Evolutionary conservation across 106 monocot species (phyloP).

Genomic region (Alisma plantagoaquatica): DNA sequence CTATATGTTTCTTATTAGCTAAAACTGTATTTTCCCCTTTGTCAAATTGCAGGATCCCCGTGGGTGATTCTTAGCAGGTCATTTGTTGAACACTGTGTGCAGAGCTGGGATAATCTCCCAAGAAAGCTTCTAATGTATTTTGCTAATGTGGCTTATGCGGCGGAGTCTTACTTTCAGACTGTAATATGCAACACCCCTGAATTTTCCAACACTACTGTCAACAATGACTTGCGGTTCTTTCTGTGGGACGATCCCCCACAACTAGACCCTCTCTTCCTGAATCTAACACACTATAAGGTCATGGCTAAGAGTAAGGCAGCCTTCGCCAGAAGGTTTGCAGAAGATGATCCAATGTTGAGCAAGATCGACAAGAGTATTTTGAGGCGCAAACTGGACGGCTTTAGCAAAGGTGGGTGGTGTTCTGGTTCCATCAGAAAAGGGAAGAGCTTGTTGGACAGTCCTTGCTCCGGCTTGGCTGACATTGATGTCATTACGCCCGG

Average conservation of each 20-base stretch:
- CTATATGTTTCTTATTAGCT: too few relatives aligned
- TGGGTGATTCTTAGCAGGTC: conserved; percentile 76
- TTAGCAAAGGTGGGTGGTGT: conserved; percentile 46
- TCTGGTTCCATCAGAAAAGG: conserved; percentile 2
- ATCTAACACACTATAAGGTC: conserved; percentile 34
- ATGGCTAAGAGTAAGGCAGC: conserved; percentile 63
- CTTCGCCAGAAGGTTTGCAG: conserved; percentile 50
- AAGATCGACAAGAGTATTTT: conserved; percentile 44
- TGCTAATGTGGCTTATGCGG: conserved; percentile 54
- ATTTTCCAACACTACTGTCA: conserved; percentile 72
- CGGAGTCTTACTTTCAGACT: conserved; percentile 88
- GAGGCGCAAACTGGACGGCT: conserved; percentile 21
- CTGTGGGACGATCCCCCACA: conserved; percentile 68
- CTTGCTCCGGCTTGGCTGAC: conserved; percentile 36
- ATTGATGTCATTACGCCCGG: conserved; percentile 33
- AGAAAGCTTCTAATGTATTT: conserved; percentile 87
- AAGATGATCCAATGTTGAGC: conserved; percentile 37
- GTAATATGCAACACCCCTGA: conserved; percentile 65
- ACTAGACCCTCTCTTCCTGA: conserved; percentile 47
- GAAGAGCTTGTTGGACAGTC: conserved; percentile 1
- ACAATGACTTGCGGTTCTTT: conserved; percentile 61
- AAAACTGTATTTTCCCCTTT: conserved; percentile 1
- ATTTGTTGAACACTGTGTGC: conserved; percentile 51
- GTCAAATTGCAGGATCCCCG: conserved; percentile 56
- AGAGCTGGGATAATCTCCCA: conserved; percentile 75